phyloP scores from a whole-genome alignment of 352 stramenopile genomes.

The Pythium phragmiticola region DNA sequence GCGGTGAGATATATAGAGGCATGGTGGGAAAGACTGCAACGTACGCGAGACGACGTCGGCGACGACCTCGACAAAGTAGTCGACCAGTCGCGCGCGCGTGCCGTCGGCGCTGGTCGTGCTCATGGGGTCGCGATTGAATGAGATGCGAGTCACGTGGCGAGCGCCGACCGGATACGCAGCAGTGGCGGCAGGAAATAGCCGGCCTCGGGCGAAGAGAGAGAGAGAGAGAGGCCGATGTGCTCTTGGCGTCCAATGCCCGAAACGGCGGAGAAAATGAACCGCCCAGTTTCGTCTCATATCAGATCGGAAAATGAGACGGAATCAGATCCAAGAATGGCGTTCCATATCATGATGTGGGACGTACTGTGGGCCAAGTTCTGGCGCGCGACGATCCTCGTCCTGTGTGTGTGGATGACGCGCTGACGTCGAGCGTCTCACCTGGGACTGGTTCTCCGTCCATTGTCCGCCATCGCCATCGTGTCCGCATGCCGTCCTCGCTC shows the following conservation, averaged over 20 bases:
- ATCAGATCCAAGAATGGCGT: neutral
- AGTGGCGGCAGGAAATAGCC: neutral
- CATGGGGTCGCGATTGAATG: neutral
- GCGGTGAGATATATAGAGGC: neutral
- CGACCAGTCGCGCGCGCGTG: conserved; percentile 43
- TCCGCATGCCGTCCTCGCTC: conserved; percentile 20
- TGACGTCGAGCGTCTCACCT: conserved; percentile 5
- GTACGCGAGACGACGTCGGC: conserved; percentile 36
- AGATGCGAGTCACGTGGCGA: neutral
- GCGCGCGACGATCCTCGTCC: neutral
- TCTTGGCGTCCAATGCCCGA: neutral
- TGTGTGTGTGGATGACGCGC: neutral
- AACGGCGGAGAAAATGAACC: neutral
- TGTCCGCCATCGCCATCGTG: neutral
- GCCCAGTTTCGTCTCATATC: conserved; percentile 8
- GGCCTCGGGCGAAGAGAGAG: neutral
- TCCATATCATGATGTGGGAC: conserved; percentile 2
- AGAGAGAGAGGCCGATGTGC: neutral
- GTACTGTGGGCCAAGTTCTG: neutral
- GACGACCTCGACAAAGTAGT: conserved; percentile 78
- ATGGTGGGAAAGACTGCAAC: neutral
- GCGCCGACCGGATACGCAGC: neutral
- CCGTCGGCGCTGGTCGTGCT: conserved; percentile 1
- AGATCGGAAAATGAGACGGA: conserved; percentile 4
- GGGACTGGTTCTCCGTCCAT: neutral